Evolutionary conservation across 2,329 filamentous ascomycete genomes (phyloP), one percentile per base, ranked within the genome.

Genomic region (Beauveria brongniartii): DNA sequence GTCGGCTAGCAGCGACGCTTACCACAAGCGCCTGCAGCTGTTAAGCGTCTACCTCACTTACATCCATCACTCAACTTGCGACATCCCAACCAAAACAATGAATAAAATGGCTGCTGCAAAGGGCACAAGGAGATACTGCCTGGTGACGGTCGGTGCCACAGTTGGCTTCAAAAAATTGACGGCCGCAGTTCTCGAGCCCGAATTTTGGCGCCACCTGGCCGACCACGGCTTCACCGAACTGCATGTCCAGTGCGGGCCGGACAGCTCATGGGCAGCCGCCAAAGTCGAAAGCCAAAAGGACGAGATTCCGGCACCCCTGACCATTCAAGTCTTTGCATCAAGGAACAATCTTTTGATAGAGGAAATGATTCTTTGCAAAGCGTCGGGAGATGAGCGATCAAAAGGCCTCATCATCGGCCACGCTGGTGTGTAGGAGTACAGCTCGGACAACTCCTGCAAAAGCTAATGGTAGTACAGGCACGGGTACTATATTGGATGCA

Each of bases 141-240:
- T 99, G 66, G 88, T 97, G 60, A 97, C 94, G 0, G 89, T 96
- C 34, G 94, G 94, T 61, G 93, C 94, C 6, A 99, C 93, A 0
- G 92, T 92, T 18, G 84, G 88, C 22, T 99, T 99, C 74, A 79
- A 82, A 57, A 74, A 80, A 7, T 82, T 99, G 2, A 82, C 96
- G 61, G 75, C 80, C 48, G 83, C 87, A 37, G 82, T 88, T 12
- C 76, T 95, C 6, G 75, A 80, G 20, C 75, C 81, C 0, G 67
- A 72, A 0, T 92, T 94, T 69, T 78, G 95, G 63, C 66, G 77
- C 6, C 78, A 80, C 5, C 80, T 97, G 14, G 69, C 72, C 12
- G 68, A 75, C 2, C 72, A 81, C 12, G 80, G 81, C 50, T 97
- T 90, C 74, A 90, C 87, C 0, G 77, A 88, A 63, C 78, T 97